These are phyloP conservation scores for Gamarada debralockiae DNA, from an alignment of 495 filamentous ascomycete species.

Conservation along the genomic window DNA sequence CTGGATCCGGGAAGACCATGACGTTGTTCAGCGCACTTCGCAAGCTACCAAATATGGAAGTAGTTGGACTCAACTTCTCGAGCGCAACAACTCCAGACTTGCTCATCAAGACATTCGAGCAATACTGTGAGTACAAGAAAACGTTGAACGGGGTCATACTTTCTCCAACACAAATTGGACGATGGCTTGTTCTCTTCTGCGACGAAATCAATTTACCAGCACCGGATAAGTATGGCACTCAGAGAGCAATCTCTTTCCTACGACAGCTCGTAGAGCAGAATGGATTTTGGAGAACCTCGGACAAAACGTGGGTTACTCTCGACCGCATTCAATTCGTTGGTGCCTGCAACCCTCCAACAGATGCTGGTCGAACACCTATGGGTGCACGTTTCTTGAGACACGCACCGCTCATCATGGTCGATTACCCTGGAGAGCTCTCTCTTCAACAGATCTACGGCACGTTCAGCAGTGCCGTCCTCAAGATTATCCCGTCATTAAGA, in stretches of 20 bases:
- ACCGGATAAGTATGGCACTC: conserved; percentile 95
- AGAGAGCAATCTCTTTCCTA: conserved; percentile 94
- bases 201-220: conserved; percentile 99
- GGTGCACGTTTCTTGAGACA: conserved; percentile 91
- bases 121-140: conserved; percentile 99
- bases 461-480: conserved; percentile 94
- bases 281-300: conserved; percentile 95
- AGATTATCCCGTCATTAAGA: conserved; percentile 92
- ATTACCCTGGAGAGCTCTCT: conserved; percentile 94
- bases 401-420: conserved; percentile 96
- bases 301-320: conserved; percentile 96
- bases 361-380: conserved; percentile 93
- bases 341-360: conserved; percentile 98
- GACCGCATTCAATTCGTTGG: conserved; percentile 99
- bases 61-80: conserved; percentile 98
- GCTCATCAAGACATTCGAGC: conserved; percentile 97
- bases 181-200: conserved; percentile 98
- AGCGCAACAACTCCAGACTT: conserved; percentile 97
- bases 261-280: conserved; percentile 97
- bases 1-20: conserved; percentile 99
- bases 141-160: conserved; percentile 94
- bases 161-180: conserved; percentile 91
- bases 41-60: conserved; percentile 97
- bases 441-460: conserved; percentile 97
- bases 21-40: conserved; percentile 95